Evolutionary conservation across 2,329 filamentous ascomycete genomes (phyloP).

Genomic region (Claviceps sp.): DNA sequence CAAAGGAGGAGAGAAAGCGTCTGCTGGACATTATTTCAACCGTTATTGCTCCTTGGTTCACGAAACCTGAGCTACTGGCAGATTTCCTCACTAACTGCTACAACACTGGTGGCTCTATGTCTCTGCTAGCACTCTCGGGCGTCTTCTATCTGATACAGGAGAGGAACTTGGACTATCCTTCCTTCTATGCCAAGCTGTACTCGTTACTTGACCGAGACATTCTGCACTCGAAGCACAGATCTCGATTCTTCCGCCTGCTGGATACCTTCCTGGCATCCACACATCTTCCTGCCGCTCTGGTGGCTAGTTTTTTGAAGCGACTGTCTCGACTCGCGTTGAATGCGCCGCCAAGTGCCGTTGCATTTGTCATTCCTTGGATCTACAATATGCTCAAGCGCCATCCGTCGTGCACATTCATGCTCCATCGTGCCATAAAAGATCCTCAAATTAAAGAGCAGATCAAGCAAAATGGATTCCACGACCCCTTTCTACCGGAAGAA

Average conservation of each 20-base stretch:
- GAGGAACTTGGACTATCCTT: slow-evolving; percentile 90
- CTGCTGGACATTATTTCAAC: slow-evolving; percentile 64
- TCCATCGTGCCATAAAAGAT: slow-evolving; percentile 62
- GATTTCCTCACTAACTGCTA: slow-evolving; percentile 96
- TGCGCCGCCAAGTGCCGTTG: slow-evolving; percentile 79
- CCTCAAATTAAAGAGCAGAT: slow-evolving; percentile 43
- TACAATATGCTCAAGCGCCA: slow-evolving; percentile 91
- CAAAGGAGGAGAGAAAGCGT: slow-evolving; percentile 62
- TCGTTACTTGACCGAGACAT: slow-evolving; percentile 76
- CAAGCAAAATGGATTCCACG: slow-evolving; percentile 46
- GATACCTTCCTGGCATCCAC: slow-evolving; percentile 84
- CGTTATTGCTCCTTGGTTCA: slow-evolving; percentile 80
- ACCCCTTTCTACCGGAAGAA: slow-evolving; percentile 68
- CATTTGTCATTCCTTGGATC: slow-evolving; percentile 79
- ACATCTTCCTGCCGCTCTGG: slow-evolving; percentile 78
- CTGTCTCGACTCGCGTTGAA: slow-evolving; percentile 72
- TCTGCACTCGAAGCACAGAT: slow-evolving; percentile 87
- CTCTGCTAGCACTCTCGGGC: slow-evolving; percentile 77
- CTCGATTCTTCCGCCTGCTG: slow-evolving; percentile 81
- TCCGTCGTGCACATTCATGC: slow-evolving; percentile 87
- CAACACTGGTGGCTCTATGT: slow-evolving; percentile 71
- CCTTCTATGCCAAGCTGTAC: slow-evolving; percentile 89
- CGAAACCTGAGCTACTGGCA: slow-evolving; percentile 75
- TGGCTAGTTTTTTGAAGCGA: slow-evolving; percentile 95
- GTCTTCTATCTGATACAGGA: slow-evolving; percentile 91